Conservation (phyloP, 2,329 filamentous ascomycete genomes). For the Pseudocercospora ulei region DNA sequence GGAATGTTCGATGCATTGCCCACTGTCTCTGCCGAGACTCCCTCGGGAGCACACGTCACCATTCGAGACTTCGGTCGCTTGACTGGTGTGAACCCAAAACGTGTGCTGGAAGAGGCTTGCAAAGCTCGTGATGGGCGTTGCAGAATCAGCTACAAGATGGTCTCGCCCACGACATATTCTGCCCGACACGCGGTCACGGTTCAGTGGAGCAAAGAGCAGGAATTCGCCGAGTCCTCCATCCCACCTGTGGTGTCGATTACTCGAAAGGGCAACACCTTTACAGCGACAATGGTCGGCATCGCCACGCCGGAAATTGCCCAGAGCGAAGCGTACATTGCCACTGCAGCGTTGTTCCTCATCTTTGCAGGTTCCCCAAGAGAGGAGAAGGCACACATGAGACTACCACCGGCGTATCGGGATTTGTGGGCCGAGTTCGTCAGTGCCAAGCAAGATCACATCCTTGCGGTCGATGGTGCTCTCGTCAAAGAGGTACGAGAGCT, state of each 20-base stretch:
- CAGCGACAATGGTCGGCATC: conserved; percentile 63
- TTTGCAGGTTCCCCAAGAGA: conserved; percentile 72
- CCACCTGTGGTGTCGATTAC: conserved; percentile 39
- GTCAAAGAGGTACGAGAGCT: conserved; percentile 61
- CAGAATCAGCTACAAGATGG: conserved; percentile 55
- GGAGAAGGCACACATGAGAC: conserved; percentile 68
- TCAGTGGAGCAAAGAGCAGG: conserved; percentile 67
- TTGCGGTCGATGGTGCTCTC: conserved; percentile 58
- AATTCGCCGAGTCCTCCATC: conserved; percentile 39
- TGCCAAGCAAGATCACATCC: conserved; percentile 58
- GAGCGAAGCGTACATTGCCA: conserved; percentile 79
- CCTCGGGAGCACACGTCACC: conserved; percentile 42
- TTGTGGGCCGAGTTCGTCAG: conserved; percentile 72
- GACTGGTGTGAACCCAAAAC: conserved; percentile 63
- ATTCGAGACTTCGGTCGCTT: conserved; percentile 79
- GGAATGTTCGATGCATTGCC: conserved; percentile 46
- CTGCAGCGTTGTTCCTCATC: conserved; percentile 68
- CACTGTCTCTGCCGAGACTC: conserved; percentile 34
- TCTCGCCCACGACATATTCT: conserved; percentile 65
- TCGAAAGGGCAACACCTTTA: conserved; percentile 43
- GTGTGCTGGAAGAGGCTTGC: conserved; percentile 78
- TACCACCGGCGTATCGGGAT: conserved; percentile 74
- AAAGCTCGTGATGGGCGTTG: conserved; percentile 65
- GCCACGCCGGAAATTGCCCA: conserved; percentile 68
- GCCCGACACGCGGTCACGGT: conserved; percentile 67